Evolutionary conservation across 352 stramenopile species (phyloP).

Genomic region (Poterioochromonas sp.): DNA sequence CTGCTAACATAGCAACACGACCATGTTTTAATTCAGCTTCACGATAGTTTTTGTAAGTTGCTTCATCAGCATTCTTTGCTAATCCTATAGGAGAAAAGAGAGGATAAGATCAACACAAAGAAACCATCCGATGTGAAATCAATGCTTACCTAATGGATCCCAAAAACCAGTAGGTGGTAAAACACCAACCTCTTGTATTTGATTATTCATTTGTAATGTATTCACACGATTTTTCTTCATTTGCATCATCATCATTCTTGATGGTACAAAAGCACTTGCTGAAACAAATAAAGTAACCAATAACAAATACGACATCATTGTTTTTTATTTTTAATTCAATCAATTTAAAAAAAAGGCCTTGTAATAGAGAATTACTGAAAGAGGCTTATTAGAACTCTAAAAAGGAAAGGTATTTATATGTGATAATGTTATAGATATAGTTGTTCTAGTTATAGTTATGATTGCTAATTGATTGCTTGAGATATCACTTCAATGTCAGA

Average conservation of each 20-base stretch:
- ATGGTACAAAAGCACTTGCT: too few relatives aligned
- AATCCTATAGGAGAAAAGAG: neutral
- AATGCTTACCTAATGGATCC: conserved; percentile 49
- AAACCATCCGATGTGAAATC: too few relatives aligned
- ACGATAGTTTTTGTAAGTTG: conserved; percentile 23
- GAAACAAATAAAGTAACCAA: too few relatives aligned
- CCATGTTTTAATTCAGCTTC: conserved; percentile 39
- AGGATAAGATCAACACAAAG: neutral
- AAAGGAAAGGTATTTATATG: neutral
- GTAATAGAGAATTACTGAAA: neutral
- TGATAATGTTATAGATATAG: too few relatives aligned
- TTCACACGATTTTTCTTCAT: neutral
- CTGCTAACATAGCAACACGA: conserved; percentile 37
- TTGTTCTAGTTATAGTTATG: too few relatives aligned
- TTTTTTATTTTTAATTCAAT: too few relatives aligned
- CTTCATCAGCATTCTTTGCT: neutral
- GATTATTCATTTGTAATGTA: neutral
- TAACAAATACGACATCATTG: too few relatives aligned
- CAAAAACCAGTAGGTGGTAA: conserved; percentile 52
- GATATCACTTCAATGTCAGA: too few relatives aligned
- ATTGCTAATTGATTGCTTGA: too few relatives aligned
- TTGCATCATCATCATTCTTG: neutral
- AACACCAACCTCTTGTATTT: conserved; percentile 57
- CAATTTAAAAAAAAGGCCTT: too few relatives aligned
- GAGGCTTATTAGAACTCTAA: neutral